phyloP scores from a whole-genome alignment of 2,329 filamentous ascomycete genomes.

The Aspergillus sp. region DNA sequence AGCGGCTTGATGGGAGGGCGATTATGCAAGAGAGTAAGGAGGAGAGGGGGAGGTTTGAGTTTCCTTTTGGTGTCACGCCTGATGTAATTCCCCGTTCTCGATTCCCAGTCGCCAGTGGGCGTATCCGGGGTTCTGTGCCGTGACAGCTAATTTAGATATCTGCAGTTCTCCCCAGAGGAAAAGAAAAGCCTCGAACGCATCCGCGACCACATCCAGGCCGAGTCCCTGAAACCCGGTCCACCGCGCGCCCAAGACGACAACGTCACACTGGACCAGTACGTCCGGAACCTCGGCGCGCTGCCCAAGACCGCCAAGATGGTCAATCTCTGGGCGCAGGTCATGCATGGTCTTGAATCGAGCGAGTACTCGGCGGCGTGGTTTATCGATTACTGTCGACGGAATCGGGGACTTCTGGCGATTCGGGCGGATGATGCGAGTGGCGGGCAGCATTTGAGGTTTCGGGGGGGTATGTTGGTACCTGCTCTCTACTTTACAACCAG shows the following conservation, averaged over 20 bases:
- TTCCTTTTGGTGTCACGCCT: slow-evolving; percentile 40
- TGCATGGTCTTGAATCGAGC: slow-evolving; percentile 45
- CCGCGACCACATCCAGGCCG: slow-evolving; percentile 43
- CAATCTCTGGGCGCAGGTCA: slow-evolving; percentile 44
- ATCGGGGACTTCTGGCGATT: slow-evolving; percentile 40
- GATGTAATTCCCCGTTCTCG: too few species aligned
- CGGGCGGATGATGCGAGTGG: slow-evolving; percentile 41
- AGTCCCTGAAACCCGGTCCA: slow-evolving; percentile 30
- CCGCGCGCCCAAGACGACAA: slow-evolving; percentile 35
- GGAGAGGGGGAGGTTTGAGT: slow-evolving; percentile 23
- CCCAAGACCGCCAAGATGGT: slow-evolving; percentile 40
- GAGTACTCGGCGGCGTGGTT: slow-evolving; percentile 45
- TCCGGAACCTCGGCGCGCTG: slow-evolving; percentile 37
- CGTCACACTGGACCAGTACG: slow-evolving; percentile 41
- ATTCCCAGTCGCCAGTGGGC: too few species aligned
- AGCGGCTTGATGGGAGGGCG: slow-evolving; percentile 50
- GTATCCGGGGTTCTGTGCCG: too few species aligned
- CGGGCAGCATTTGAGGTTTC: slow-evolving; percentile 42
- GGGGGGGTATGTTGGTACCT: slow-evolving; percentile 16
- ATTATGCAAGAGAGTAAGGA: slow-evolving; percentile 32
- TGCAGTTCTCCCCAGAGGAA: slow-evolving; percentile 36
- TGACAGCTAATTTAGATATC: not conserved
- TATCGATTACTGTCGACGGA: slow-evolving; percentile 45
- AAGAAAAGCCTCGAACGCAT: slow-evolving; percentile 40
- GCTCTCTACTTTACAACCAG: not conserved